Conservation (phyloP, 805 yeast species). For the Maudiozyma bulderi region DNA sequence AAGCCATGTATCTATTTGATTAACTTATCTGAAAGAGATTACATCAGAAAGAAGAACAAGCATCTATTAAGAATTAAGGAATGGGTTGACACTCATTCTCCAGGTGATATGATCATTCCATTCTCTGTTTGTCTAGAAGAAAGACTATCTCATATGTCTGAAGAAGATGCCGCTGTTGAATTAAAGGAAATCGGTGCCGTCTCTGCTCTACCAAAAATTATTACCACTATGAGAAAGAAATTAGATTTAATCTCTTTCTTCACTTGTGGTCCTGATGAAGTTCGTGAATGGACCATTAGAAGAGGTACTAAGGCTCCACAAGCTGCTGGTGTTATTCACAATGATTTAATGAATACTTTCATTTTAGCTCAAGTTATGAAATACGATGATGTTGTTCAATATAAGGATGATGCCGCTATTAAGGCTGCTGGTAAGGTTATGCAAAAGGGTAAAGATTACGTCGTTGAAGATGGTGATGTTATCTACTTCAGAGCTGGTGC, state of each 20-base stretch:
- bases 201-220: slow-evolving; percentile 79
- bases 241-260: slow-evolving; percentile 85
- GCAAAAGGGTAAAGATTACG: slow-evolving; percentile 91
- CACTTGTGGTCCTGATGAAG: slow-evolving; percentile 94
- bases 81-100: slow-evolving; percentile 77
- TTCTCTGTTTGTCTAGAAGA: slow-evolving; percentile 89
- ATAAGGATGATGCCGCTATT: slow-evolving; percentile 72
- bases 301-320: slow-evolving; percentile 91
- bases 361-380: slow-evolving; percentile 90
- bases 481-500: slow-evolving; percentile 91
- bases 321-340: slow-evolving; percentile 97
- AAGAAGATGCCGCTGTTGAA: slow-evolving; percentile 71
- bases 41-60: slow-evolving; percentile 80
- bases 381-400: slow-evolving; percentile 66
- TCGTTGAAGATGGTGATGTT: slow-evolving; percentile 91
- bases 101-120: slow-evolving; percentile 88
- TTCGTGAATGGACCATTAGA: slow-evolving; percentile 96
- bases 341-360: slow-evolving; percentile 89
- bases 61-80: slow-evolving; percentile 69
- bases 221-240: slow-evolving; percentile 77
- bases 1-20: slow-evolving; percentile 90
- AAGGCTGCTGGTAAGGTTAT: slow-evolving; percentile 81
- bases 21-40: slow-evolving; percentile 84
- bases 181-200: slow-evolving; percentile 62
- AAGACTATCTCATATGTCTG: slow-evolving; percentile 78